A percentile compares a stretch with the other conserved stretches of the same genome.
Conservation (phyloP, 2,329 filamentous ascomycete species). For the Balansia obtecta region DNA sequence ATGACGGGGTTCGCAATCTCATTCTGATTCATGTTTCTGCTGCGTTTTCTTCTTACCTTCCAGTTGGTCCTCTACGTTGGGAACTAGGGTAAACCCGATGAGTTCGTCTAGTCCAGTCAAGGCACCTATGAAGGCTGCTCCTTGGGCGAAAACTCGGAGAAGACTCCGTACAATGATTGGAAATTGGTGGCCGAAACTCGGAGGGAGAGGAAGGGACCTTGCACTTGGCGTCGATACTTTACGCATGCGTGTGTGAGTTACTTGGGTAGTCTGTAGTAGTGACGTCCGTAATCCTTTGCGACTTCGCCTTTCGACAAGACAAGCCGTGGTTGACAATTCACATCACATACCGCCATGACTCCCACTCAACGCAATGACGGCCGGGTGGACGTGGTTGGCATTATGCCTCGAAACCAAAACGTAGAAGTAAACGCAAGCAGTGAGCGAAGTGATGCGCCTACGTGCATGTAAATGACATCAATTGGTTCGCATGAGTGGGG, state of each 20-base stretch:
- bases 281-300: no score
- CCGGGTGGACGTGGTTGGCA: no score
- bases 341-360: no score
- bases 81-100: constrained; percentile 1
- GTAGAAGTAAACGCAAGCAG: no score
- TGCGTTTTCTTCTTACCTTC: background rate
- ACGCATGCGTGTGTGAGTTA: background rate
- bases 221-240: background rate
- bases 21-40: background rate
- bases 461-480: no score
- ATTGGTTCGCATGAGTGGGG: background rate
- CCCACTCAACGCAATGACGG: no score
- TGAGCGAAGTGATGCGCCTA: no score
- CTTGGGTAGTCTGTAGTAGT: no score
- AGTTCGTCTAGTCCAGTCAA: constrained; percentile 6
- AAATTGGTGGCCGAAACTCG: background rate
- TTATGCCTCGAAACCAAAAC: no score
- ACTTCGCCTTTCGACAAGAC: no score
- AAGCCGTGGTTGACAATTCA: no score
- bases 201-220: background rate
- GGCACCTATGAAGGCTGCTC: constrained; percentile 7
- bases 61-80: background rate
- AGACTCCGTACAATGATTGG: background rate
- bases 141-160: background rate
- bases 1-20: background rate